Percentiles rank a stretch among this genome's conserved stretches.
phyloP scores from a whole-genome alignment of 176 grass and related monocot genomes.

The Lolium perenne region DNA sequence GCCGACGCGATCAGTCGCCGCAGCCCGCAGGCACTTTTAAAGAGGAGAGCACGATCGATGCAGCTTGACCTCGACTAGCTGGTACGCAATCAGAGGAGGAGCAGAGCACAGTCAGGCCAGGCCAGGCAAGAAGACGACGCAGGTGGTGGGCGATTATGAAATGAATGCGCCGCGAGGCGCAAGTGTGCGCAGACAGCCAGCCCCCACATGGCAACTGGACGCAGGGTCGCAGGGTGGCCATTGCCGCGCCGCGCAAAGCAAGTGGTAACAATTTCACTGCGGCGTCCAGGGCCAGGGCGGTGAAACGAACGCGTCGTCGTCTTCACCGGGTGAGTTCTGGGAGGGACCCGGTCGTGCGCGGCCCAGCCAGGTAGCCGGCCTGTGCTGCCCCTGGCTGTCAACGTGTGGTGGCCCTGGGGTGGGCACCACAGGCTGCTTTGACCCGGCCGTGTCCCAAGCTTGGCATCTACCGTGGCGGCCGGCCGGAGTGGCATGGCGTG shows the following conservation, averaged over 20 bases:
- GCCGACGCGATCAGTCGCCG: too few species aligned
- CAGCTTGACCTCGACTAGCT: background rate
- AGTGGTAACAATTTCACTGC: background rate
- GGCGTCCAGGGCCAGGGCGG: background rate
- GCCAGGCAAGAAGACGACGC: conserved; percentile 24
- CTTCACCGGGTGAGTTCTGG: background rate
- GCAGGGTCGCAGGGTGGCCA: background rate
- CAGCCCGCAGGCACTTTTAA: conserved; percentile 42
- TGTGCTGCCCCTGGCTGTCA: conserved; percentile 16
- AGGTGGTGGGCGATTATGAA: conserved; percentile 19
- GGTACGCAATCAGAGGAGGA: conserved; percentile 28
- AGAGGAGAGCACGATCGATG: conserved; percentile 10
- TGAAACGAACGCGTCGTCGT: background rate
- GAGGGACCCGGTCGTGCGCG: background rate
- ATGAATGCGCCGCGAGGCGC: conserved; percentile 30
- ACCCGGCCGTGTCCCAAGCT: conserved; percentile 30
- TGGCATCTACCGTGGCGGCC: conserved; percentile 40
- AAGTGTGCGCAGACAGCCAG: conserved; percentile 13
- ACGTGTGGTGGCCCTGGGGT: conserved; percentile 18
- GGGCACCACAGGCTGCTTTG: background rate
- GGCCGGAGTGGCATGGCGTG: background rate
- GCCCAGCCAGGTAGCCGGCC: background rate
- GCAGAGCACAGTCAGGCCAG: background rate
- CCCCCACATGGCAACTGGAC: conserved; percentile 55
- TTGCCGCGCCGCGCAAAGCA: background rate